These are phyloP conservation scores for Trebouxia sp. DNA, from an alignment of 139 green algal species.

Conservation along the genomic window DNA sequence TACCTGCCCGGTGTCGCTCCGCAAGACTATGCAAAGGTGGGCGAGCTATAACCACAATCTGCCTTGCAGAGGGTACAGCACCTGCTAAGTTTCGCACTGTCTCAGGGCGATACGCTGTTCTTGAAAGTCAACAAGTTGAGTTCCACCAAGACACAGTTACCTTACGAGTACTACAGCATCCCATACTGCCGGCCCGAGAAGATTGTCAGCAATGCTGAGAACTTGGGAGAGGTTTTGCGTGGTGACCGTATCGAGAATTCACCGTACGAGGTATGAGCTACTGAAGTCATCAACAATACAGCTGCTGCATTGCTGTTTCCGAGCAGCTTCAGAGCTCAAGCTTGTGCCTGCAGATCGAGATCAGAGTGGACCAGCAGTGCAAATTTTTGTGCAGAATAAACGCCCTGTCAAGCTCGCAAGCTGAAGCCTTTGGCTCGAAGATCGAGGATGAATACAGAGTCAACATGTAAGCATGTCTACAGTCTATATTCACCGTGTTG, in stretches of 20 bases:
- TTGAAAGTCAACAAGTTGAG: slow-evolving; percentile 98
- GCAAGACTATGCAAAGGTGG: slow-evolving; percentile 81
- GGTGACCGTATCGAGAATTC: slow-evolving; percentile 98
- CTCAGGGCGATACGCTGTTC: slow-evolving; percentile 81
- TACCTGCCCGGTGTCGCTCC: slow-evolving; percentile 95
- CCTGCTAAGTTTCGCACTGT: not conserved
- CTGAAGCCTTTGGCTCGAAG: slow-evolving; percentile 78
- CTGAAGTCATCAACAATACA: not conserved
- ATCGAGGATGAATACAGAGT: slow-evolving; percentile 97
- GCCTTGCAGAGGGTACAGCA: not conserved
- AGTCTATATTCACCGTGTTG: too few relatives aligned
- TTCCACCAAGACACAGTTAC: slow-evolving; percentile 92
- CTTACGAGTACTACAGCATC: slow-evolving; percentile 98
- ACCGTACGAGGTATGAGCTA: slow-evolving; percentile 73
- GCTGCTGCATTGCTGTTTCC: not conserved
- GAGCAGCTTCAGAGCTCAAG: not conserved
- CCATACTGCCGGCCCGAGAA: slow-evolving; percentile 94
- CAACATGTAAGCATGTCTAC: slow-evolving; percentile 93
- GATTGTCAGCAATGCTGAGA: slow-evolving; percentile 89
- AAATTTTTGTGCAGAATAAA: slow-evolving; percentile 92
- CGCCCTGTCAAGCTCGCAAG: slow-evolving; percentile 67
- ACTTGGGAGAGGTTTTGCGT: slow-evolving; percentile 96
- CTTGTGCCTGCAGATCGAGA: slow-evolving; percentile 79
- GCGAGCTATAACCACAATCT: not conserved
- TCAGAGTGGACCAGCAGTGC: slow-evolving; percentile 92